Conservation (phyloP, 768 basidiomycete species). For the Suillus sp. region DNA sequence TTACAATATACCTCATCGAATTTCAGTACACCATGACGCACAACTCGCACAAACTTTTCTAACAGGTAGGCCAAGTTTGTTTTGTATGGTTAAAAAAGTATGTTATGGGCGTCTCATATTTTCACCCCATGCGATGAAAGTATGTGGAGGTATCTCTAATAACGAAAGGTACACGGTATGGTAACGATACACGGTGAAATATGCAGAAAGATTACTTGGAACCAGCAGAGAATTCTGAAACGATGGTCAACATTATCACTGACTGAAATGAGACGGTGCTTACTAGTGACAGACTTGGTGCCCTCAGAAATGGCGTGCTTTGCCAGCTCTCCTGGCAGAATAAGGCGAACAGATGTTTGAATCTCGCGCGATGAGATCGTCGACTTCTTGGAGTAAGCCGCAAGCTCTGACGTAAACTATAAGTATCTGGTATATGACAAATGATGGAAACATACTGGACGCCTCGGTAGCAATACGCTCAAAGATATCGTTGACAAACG, state of each 20-base stretch:
- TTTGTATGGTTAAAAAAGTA: not conserved
- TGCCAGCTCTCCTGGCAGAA: constrained; percentile 82
- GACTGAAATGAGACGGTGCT: constrained; percentile 25
- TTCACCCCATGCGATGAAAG: not conserved
- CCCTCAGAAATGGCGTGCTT: constrained; percentile 91
- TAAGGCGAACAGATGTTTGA: constrained; percentile 81
- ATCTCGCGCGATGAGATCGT: constrained; percentile 92
- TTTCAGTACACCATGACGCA: not conserved
- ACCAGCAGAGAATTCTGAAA: constrained; percentile 60
- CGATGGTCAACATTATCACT: constrained; percentile 15
- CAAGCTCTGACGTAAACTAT: constrained; percentile 55
- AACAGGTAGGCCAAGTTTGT: not conserved
- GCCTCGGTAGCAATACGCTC: constrained; percentile 78
- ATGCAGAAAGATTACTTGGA: constrained; percentile 45
- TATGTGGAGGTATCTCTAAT: constrained; percentile 33
- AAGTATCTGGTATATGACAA: not conserved
- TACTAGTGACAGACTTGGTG: constrained; percentile 72
- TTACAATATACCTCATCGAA: not conserved
- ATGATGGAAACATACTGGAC: constrained; percentile 46
- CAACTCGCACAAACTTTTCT: not conserved
- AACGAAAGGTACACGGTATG: constrained; percentile 34
- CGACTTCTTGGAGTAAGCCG: constrained; percentile 86
- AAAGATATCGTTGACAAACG: constrained; percentile 84
- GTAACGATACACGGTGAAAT: constrained; percentile 34
- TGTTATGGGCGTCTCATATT: not conserved